Evolutionary conservation across 2,329 filamentous ascomycete species (phyloP).

Genomic region (Talaromyces pinophilus): DNA sequence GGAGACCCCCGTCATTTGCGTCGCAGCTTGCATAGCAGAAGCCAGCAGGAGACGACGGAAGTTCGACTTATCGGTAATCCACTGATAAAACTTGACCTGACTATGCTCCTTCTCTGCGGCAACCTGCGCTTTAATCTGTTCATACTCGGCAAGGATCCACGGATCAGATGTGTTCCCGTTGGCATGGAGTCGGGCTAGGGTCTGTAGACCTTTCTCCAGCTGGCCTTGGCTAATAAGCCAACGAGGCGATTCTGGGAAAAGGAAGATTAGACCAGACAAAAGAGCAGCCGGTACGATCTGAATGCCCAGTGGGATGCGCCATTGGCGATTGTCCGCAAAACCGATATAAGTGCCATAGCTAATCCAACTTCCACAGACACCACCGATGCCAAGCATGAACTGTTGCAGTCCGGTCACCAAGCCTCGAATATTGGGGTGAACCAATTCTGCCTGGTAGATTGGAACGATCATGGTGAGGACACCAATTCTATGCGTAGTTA

Average conservation of each 20-base stretch:
- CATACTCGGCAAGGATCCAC: neutral
- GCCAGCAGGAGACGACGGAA: conserved; percentile 32
- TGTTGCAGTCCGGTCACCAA: conserved; percentile 12
- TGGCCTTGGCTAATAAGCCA: neutral
- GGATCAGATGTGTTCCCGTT: neutral
- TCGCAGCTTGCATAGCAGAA: conserved; percentile 29
- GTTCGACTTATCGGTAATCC: conserved; percentile 19
- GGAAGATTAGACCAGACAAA: neutral
- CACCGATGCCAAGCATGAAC: conserved; percentile 4
- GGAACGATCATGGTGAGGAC: conserved; percentile 15
- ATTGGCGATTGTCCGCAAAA: neutral
- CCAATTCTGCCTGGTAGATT: conserved; percentile 12
- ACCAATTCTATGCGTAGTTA: neutral
- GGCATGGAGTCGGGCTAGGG: neutral
- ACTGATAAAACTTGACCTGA: neutral
- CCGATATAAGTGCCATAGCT: neutral
- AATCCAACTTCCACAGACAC: neutral
- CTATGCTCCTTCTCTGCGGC: neutral
- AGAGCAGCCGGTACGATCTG: neutral
- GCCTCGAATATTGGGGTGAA: conserved; percentile 5
- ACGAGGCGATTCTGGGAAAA: neutral
- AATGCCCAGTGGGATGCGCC: neutral
- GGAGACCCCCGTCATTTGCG: conserved; percentile 34
- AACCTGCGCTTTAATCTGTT: neutral
- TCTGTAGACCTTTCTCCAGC: neutral